Base-by-base conservation (phyloP, 768 basidiomycete genomes). In the Suillus cothurnatus region DNA sequence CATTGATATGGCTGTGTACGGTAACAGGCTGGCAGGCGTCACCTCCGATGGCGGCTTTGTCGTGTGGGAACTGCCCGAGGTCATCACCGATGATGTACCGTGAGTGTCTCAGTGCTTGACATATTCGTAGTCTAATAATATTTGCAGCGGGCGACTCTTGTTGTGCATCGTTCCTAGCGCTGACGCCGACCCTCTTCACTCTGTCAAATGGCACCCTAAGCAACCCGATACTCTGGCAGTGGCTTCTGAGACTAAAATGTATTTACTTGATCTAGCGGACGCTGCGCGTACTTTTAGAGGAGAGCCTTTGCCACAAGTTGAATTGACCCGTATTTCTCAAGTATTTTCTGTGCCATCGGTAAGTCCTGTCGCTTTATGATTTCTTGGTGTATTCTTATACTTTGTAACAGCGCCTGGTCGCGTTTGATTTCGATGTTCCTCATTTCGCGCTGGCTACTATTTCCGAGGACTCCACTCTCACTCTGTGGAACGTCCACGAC, bases 31-130 rank as follows among this genome's bases (percentile, higher is more conserved):
- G 36, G 93, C 92, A 2, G 94, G 92, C 7, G 89, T 94, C 14
- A 94, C 93, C 0, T 91, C 90, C 2, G 93, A 95, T 70, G 93
- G 93, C 66, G 93, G 93, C 47, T 92, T 94, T 69, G 90, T 94
- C 38, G 89, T 94, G 7, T 94, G 93, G 93, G 91, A 94, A 73
- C 73, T 94, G 31, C 93, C 93, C 36, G 89, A 90, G 61, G 74
- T 88, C 61, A 92, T 95, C 73, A 92, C 88, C 15, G 93, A 95
- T 71, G 93, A 95, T 76, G 91, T 91, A 38, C 89, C 91, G 92
- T 93, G 78, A 73, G 91, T 58, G 4, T 58, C 26, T 39, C 9
- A 12, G 17, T 86, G 32, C 62, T 52, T 23, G 55, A 59, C 2
- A 14, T 36, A 23, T 63, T 61, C 11, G 60, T 52, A 41, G n/a